Evolutionary conservation across 805 yeast genomes (phyloP), one percentile per base, ranked within the genome.

Genomic region (Nakazawaea wyomingensis): DNA sequence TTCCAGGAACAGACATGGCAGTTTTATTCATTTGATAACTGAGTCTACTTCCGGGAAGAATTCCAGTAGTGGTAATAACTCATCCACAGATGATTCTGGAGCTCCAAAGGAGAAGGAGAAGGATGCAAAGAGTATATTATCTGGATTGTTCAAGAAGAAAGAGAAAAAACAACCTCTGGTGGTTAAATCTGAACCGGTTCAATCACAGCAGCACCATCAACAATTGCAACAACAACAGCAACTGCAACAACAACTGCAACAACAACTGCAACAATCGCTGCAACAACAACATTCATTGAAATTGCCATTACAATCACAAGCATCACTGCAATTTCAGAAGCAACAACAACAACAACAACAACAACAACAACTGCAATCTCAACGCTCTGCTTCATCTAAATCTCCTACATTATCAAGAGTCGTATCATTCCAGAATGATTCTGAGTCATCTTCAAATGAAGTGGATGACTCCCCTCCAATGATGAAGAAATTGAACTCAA

Each of bases 1-100:
- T 41, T 43, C 56, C 6, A 39, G 61, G 22, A 58, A 57, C 28
- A 50, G 62, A 43, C 61, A 58, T 36, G 61, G 61, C 4, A 50
- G 37, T 26, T 19, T 17, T 39, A 29, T 39, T 37, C 27, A 31
- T 30, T 14, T 17, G 19, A 19, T 45, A 44, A 34, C 50, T 49
- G 37, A 49, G 44, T 43, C 49, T 50, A 30, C 37, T 22, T 3
- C 31, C 7, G 22, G 31, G 18, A 31, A 16, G 4, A n/a, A n/a
- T n/a, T n/a, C n/a, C n/a, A 24, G 27, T 11, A 19, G 29, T n/a
- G 22, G 17, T 4, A 24, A 4, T 20, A 16, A 27, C n/a, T 13
- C 21, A 10, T 30, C 22, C 34, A 38, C n/a, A 8, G 21, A 29
- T 27, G 27, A 20, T 17, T 7, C 19, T 34, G 31, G 18, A 17